phyloP scores from a whole-genome alignment of 208 protist species.

The Leishmania arabica region DNA sequence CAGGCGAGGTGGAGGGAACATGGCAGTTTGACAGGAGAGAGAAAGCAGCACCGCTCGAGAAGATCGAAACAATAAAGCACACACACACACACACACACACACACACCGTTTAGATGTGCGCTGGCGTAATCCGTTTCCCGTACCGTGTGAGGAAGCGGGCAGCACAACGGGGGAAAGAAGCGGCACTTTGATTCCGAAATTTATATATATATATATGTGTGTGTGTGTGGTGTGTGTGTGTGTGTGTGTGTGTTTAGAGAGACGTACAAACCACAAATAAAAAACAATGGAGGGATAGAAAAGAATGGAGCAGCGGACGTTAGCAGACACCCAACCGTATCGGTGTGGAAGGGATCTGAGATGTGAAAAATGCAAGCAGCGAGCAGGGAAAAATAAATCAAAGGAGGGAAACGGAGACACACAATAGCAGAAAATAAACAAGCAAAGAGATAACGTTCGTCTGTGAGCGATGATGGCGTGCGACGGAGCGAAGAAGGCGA shows the following conservation, averaged over 20 bases:
- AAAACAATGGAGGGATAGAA: too few species aligned
- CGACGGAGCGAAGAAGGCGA: background rate
- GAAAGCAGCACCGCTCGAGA: background rate
- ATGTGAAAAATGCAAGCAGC: background rate
- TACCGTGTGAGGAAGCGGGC: background rate
- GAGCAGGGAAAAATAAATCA: background rate
- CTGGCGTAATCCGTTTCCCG: background rate
- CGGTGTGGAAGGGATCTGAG: background rate
- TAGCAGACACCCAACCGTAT: background rate
- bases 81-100: background rate
- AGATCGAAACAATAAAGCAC: background rate
- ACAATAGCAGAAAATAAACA: background rate
- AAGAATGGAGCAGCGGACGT: background rate
- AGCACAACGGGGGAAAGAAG: background rate
- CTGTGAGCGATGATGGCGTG: background rate
- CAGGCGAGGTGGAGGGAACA: background rate
- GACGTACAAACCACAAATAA: too few species aligned
- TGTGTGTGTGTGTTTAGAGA: too few species aligned
- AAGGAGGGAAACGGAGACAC: background rate
- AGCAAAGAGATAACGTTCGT: background rate
- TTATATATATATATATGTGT: too few species aligned
- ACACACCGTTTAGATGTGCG: constrained; percentile 1
- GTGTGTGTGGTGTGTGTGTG: too few species aligned
- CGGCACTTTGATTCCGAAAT: background rate
- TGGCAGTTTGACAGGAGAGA: background rate